Evolutionary conservation across 176 grass and related monocot genomes (phyloP), one percentile per base, ranked within the genome.

Genomic region (Otatea glauca): DNA sequence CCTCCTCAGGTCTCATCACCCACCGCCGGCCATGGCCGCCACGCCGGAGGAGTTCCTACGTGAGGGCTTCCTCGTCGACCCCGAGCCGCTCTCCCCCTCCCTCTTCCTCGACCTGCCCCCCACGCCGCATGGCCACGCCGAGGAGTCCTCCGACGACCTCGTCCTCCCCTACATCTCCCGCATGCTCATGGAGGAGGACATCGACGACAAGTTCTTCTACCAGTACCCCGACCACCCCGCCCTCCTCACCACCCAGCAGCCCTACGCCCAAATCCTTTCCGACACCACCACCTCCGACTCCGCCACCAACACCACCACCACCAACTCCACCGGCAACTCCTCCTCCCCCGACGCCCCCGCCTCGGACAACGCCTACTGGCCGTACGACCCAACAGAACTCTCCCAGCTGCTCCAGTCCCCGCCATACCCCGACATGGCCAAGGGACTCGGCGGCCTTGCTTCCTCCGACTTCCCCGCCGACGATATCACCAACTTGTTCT

Each of bases 141-240:
- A 44, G 1, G 78, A 86, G 9, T 39, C 70, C 29, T 78, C 82
- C 32, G 85, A 92, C 2, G 94, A 97, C 70, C 73, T 87, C 25
- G 84, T 85, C 25, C 89, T 97, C 84, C 86, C 84, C 51, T 97
- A 88, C 92, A 97, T 97, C 32, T 75, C 88, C 7, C 79, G 58
- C 47, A 88, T 97, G 87, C 87, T 97, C 70, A 92, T 94, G 91
- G 94, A 97, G 81, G 94, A 97, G 24, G 87, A 97, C 81, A 84
- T 85, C 45, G 83, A 88, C 54, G 89, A 92, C 20, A 89, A 87
- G n/a, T 89, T 92, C 76, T 84, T 87, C 75, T 89, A 87, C 84
- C 89, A 88, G 51, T 89, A 84, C 56, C 83, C 88, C 3, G 77
- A 92, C 72, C 84, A 84, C 23, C 89, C 89, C 3, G 83, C 88